Evolutionary conservation across 352 stramenopile genomes (phyloP).

Genomic region (Phytophthora idaei): DNA sequence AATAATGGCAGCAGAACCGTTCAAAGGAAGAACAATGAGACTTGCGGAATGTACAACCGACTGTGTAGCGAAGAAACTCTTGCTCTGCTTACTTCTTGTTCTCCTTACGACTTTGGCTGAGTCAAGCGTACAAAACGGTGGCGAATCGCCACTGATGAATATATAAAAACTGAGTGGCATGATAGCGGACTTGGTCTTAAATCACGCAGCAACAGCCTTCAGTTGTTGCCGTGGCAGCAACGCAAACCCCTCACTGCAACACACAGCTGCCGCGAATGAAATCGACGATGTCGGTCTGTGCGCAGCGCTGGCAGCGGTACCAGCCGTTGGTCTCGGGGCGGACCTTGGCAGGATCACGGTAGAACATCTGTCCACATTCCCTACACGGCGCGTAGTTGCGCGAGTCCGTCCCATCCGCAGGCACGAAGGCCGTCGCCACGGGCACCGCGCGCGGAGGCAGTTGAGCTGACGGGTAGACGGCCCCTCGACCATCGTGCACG

Average conservation of each 20-base stretch:
- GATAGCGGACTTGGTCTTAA: background rate
- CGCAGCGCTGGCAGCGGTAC: constrained; percentile 71
- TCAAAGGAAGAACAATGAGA: too few relatives aligned
- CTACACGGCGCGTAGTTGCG: constrained; percentile 56
- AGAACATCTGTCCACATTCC: constrained; percentile 70
- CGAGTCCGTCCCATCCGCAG: constrained; percentile 43
- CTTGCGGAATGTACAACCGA: too few relatives aligned
- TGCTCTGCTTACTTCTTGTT: background rate
- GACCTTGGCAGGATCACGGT: constrained; percentile 54
- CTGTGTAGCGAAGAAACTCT: too few relatives aligned
- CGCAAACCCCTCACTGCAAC: constrained; percentile 42
- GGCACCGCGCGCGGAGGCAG: constrained; percentile 26
- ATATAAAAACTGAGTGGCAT: constrained; percentile 12
- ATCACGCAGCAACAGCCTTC: background rate
- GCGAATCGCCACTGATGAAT: background rate
- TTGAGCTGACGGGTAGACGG: constrained; percentile 27
- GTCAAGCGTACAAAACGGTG: constrained; percentile 16
- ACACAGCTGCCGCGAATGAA: constrained; percentile 62
- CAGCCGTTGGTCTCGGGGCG: constrained; percentile 69
- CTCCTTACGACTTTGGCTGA: background rate
- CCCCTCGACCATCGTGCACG: constrained; percentile 17
- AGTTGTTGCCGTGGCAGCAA: background rate
- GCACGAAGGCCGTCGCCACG: constrained; percentile 35
- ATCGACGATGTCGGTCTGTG: constrained; percentile 51
- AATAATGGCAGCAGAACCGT: too few relatives aligned